Evolutionary conservation across 768 basidiomycete genomes (phyloP).

Genomic region (Pulveroboletus ravenelii): DNA sequence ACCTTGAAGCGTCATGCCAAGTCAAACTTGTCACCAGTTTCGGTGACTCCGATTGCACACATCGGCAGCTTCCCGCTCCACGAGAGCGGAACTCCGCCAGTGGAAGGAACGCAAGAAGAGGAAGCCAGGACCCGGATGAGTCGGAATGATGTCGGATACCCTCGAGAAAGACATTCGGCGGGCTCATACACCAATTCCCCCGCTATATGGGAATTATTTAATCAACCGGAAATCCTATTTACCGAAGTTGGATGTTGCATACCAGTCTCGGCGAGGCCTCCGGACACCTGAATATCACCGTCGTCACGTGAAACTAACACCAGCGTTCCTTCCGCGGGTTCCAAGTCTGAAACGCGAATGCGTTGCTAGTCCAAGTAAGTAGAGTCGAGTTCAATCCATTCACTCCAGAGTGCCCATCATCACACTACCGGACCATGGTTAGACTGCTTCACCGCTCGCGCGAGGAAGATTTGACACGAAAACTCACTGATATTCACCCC

Average conservation of each 20-base stretch:
- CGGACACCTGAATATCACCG: slow-evolving; percentile 30
- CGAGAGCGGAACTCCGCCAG: slow-evolving; percentile 27
- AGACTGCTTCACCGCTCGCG: not conserved
- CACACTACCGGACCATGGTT: slow-evolving; percentile 35
- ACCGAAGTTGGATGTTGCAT: not conserved
- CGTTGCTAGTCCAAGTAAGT: slow-evolving; percentile 50
- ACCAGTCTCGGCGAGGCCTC: slow-evolving; percentile 29
- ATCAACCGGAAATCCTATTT: not conserved
- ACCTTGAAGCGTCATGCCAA: slow-evolving; percentile 30
- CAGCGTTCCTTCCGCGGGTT: slow-evolving; percentile 43
- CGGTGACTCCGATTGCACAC: slow-evolving; percentile 46
- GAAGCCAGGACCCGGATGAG: slow-evolving; percentile 37
- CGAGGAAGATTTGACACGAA: not conserved
- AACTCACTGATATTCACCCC: slow-evolving; percentile 60
- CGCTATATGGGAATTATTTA: slow-evolving; percentile 36
- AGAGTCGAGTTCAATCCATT: slow-evolving; percentile 72
- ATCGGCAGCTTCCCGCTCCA: slow-evolving; percentile 47
- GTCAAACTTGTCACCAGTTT: slow-evolving; percentile 45
- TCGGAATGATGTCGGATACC: slow-evolving; percentile 56
- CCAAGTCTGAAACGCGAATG: slow-evolving; percentile 52
- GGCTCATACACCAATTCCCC: slow-evolving; percentile 66
- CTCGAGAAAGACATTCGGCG: slow-evolving; percentile 57
- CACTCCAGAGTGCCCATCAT: slow-evolving; percentile 72
- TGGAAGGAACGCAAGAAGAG: slow-evolving; percentile 9
- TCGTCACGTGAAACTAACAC: slow-evolving; percentile 43